Evolutionary conservation across 805 yeast species (phyloP).

Genomic region (Saturnispora halmiae): DNA sequence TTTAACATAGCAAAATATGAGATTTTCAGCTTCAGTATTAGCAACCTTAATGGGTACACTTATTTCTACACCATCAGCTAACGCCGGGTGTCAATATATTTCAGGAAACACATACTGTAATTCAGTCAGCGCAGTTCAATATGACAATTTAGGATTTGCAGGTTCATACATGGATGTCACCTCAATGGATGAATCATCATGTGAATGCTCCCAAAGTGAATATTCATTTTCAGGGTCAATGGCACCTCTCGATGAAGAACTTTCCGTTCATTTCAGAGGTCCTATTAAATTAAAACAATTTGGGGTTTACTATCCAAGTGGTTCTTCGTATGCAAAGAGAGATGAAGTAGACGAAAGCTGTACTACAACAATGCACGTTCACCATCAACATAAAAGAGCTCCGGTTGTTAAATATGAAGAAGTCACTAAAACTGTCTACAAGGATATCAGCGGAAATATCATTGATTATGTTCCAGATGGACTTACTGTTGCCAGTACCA

Average conservation of each 20-base stretch:
- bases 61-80: slow-evolving; percentile 15
- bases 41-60: slow-evolving; percentile 15
- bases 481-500: slow-evolving; percentile 18
- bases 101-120: slow-evolving; percentile 83
- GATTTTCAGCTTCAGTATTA: slow-evolving; percentile 11
- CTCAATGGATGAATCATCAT: slow-evolving; percentile 49
- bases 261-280: slow-evolving; percentile 86
- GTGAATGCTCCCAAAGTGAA: slow-evolving; percentile 57
- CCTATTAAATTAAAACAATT: slow-evolving; percentile 74
- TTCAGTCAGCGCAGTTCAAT: slow-evolving; percentile 43
- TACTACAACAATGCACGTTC: slow-evolving; percentile 35
- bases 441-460: slow-evolving; percentile 48
- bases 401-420: slow-evolving; percentile 54
- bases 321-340: slow-evolving; percentile 30
- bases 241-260: slow-evolving; percentile 78
- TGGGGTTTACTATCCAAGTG: slow-evolving; percentile 76
- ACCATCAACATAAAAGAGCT: slow-evolving; percentile 51
- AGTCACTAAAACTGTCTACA: slow-evolving; percentile 72
- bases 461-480: slow-evolving; percentile 17
- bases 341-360: slow-evolving; percentile 35
- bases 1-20: slow-evolving; percentile 11
- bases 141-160: slow-evolving; percentile 69
- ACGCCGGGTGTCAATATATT: slow-evolving; percentile 29
- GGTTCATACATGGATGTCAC: slow-evolving; percentile 73
- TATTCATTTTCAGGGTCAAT: slow-evolving; percentile 58